Conservation (phyloP, 106 monocot species). For the Allium cepa region DNA sequence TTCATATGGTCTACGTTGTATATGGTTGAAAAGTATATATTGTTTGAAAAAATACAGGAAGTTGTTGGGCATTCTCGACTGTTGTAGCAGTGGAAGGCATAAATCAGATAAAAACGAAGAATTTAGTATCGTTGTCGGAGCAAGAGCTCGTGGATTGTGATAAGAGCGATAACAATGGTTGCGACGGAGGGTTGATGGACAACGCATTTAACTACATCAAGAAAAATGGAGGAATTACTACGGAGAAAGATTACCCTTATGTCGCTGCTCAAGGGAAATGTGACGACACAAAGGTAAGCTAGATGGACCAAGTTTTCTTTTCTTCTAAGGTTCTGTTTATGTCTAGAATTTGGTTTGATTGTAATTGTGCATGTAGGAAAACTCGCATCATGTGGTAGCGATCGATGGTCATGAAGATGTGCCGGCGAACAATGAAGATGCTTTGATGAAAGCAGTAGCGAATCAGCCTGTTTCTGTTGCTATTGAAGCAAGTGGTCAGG, state of each 20-base stretch:
- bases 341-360: background rate
- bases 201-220: conserved; percentile 12
- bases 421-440: conserved; percentile 21
- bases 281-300: conserved; percentile 2
- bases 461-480: conserved; percentile 36
- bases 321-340: background rate
- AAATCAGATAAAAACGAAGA: conserved; percentile 12
- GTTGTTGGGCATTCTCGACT: conserved; percentile 40
- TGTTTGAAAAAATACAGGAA: conserved; percentile 7
- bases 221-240: conserved; percentile 35
- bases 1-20: no score
- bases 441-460: conserved; percentile 32
- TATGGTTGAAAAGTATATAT: background rate
- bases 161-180: conserved; percentile 8
- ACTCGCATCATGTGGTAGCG: conserved; percentile 10
- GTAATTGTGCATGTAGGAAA: conserved; percentile 10
- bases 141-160: conserved; percentile 16
- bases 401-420: conserved; percentile 30
- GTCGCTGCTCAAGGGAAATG: background rate
- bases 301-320: background rate
- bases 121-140: conserved; percentile 4
- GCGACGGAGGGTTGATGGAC: conserved; percentile 11
- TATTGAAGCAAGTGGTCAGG: conserved; percentile 3
- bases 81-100: conserved; percentile 10
- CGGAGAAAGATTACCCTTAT: conserved; percentile 72